Evolutionary conservation across 2,329 filamentous ascomycete genomes (phyloP), one percentile per base, ranked within the genome.

Genomic region (Neofusicoccum sp.): DNA sequence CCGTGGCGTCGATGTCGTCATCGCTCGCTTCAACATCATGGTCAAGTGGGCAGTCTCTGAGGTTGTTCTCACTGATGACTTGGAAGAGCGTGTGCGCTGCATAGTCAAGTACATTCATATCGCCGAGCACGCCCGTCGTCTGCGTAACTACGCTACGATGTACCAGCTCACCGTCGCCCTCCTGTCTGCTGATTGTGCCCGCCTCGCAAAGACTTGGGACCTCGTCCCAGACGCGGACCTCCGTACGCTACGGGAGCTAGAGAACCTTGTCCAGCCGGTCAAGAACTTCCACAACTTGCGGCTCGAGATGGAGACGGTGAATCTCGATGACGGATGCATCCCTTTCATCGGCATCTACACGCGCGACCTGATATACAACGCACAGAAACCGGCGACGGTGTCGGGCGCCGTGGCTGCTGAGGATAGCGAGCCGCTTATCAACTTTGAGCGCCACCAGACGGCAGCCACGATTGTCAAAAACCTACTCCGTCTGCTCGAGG

Each of bases 31-130:
- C 80, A 95, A 95, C 74, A 86, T 95, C 66, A 90, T 94, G 80
- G 91, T 93, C 65, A 94, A 94, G 74, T 95, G 91, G 91, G 89
- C 87, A 33, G 85, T 93, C 33, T 94, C 91, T 1, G 90, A 94
- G 74, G 85, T 90, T 67, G 84, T 95, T 7, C 82, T 95, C 52
- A 95, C 90, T 0, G 85, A 89, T 67, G 80, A 88, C 62, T 77
- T 89, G 9, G 86, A 89, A 65, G 91, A 95, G 76, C 84, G 91
- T 59, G 90, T 90, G 28, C 82, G 88, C 41, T 92, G 89, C 73
- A 86, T 95, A 66, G 87, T 90, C 75, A 94, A 95, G 76, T 89
- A 85, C 73, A 91, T 95, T 64, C 91, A 94, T 78, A 91, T 94
- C 67, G 91, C 91, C 3, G 83, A 84, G 1, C 89, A 93, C 75